These are phyloP conservation scores for Coemansia umbellata DNA, from an alignment of 192 early-diverging fungal genomes.

Conservation along the genomic window DNA sequence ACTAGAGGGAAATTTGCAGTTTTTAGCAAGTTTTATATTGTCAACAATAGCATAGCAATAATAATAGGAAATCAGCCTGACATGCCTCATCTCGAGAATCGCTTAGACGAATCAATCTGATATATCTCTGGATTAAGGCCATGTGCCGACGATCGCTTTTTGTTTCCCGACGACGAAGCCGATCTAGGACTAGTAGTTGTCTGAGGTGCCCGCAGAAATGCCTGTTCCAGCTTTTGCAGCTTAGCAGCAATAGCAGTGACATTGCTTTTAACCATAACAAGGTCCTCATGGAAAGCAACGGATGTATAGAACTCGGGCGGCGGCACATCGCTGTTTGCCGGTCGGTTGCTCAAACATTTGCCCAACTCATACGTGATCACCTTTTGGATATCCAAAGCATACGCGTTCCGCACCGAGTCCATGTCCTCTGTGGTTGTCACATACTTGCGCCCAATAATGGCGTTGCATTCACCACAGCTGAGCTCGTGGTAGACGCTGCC, in stretches of 20 bases:
- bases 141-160: conserved; percentile 17
- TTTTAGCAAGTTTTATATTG: too few species aligned
- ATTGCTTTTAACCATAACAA: conserved; percentile 35
- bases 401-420: conserved; percentile 28
- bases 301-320: conserved; percentile 43
- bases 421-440: conserved; percentile 33
- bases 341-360: conserved; percentile 25
- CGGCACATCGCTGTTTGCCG: conserved; percentile 1
- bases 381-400: conserved; percentile 32
- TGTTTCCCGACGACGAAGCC: conserved; percentile 4
- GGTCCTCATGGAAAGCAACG: conserved; percentile 24
- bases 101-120: conserved; percentile 29
- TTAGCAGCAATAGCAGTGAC: conserved; percentile 37
- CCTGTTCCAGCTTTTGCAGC: conserved; percentile 37
- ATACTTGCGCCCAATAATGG: conserved; percentile 26
- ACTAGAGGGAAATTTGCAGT: too few species aligned
- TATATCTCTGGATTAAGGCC: conserved; percentile 33
- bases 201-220: conserved; percentile 8
- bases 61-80: neutral
- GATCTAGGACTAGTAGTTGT: conserved; percentile 24
- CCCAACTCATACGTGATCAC: conserved; percentile 46
- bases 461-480: conserved; percentile 33
- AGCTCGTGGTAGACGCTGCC: conserved; percentile 40
- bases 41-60: too few species aligned
- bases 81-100: conserved; percentile 4